These are phyloP conservation scores for Rhizopogon sp. DNA, from an alignment of 768 basidiomycete species.

Conservation along the genomic window DNA sequence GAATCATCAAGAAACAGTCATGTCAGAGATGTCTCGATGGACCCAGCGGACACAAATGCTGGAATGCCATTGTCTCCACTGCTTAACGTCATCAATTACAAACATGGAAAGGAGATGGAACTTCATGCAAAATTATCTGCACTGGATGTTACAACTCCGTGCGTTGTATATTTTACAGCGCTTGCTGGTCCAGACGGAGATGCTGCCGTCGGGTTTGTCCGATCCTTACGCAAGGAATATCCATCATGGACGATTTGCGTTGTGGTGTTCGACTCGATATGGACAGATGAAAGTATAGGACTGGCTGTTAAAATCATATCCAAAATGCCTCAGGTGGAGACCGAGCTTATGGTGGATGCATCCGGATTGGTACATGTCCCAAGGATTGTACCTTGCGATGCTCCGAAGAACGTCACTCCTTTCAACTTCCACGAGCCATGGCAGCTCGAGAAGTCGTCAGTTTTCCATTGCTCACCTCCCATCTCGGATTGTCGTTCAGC, in stretches of 20 bases:
- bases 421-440: background rate
- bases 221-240: constrained; percentile 28
- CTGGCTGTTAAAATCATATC: background rate
- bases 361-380: background rate
- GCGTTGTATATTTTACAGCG: constrained; percentile 25
- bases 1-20: background rate
- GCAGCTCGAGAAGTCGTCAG: background rate
- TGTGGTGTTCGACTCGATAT: constrained; percentile 19
- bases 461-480: background rate
- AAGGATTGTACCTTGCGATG: background rate
- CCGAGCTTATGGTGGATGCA: background rate
- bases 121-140: background rate
- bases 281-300: background rate
- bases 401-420: background rate
- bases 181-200: constrained; percentile 23
- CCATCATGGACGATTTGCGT: constrained; percentile 24
- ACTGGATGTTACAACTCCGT: constrained; percentile 4
- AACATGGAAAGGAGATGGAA: background rate
- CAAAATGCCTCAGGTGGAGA: background rate
- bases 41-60: background rate
- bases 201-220: constrained; percentile 26
- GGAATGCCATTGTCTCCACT: background rate
- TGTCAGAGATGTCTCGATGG: too few relatives aligned
- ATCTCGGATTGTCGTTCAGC: background rate
- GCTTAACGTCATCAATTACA: background rate